phyloP scores from a whole-genome alignment of 1,139 yeast species.

The Lodderomyces jiufengensis region DNA sequence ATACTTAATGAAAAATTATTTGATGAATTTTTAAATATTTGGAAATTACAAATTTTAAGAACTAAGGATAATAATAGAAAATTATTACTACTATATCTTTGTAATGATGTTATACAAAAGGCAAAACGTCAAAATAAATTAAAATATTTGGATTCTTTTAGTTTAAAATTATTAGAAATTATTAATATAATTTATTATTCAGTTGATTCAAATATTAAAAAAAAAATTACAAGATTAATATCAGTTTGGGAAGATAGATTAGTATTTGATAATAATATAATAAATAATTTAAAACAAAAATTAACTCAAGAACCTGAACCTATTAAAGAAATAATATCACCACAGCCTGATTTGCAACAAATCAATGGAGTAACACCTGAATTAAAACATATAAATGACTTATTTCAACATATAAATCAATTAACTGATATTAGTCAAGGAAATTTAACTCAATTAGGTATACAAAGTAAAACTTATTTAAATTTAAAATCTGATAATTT shows the following conservation, averaged over 20 bases:
- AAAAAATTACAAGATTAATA: constrained; percentile 61
- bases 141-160: constrained; percentile 61
- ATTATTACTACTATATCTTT: constrained; percentile 64
- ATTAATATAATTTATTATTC: constrained; percentile 29
- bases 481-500: constrained; percentile 44
- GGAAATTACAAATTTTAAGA: constrained; percentile 39
- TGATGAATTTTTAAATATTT: constrained; percentile 45
- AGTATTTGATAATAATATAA: constrained; percentile 47
- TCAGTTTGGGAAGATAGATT: constrained; percentile 73
- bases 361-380: constrained; percentile 32
- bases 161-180: constrained; percentile 40
- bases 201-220: constrained; percentile 39
- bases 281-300: constrained; percentile 35
- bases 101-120: constrained; percentile 83
- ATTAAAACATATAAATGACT: constrained; percentile 33
- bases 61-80: constrained; percentile 31
- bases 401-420: constrained; percentile 27
- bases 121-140: constrained; percentile 61
- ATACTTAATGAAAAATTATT: constrained; percentile 74
- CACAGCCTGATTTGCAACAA: no score
- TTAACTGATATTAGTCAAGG: constrained; percentile 32
- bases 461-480: constrained; percentile 41
- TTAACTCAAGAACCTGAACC: neutral
- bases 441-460: constrained; percentile 41
- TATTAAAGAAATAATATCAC: no score